Evolutionary conservation across 148 eudicot genomes (phyloP).

Genomic region (Amaranthus hypochondriacus): DNA sequence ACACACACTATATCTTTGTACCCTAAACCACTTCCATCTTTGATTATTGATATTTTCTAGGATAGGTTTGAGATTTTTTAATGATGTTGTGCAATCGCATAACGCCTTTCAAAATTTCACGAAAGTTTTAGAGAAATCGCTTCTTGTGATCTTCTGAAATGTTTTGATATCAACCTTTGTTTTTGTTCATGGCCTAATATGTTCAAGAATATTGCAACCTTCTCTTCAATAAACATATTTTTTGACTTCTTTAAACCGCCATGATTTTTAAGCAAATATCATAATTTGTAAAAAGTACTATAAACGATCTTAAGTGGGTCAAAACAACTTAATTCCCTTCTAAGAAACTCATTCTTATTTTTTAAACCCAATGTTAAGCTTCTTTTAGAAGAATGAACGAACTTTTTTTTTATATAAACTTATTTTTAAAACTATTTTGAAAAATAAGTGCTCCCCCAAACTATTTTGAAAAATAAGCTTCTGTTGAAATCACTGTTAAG

Average conservation of each 20-base stretch:
- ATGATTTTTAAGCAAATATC: background rate
- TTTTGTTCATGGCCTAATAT: background rate
- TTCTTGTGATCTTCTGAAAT: background rate
- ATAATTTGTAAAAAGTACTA: background rate
- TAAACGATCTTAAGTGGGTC: background rate
- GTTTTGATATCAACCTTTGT: background rate
- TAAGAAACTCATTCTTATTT: background rate
- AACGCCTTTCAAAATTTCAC: background rate
- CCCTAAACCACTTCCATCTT: constrained; percentile 1
- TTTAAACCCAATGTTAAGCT: background rate
- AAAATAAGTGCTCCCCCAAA: too few species aligned
- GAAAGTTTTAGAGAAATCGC: too few species aligned
- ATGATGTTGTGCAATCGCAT: background rate
- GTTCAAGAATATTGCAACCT: background rate
- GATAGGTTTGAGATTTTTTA: background rate
- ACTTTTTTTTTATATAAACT: too few species aligned
- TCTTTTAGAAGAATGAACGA: background rate
- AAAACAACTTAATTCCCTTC: background rate
- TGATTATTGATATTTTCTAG: background rate
- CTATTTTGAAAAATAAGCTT: too few species aligned
- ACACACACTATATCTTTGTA: too few species aligned
- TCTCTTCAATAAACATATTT: background rate
- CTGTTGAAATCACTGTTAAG: too few species aligned
- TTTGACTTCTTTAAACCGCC: background rate
- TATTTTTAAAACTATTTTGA: too few species aligned